Conservation (phyloP, 345 rosid genomes). For the Salix caprea region DNA sequence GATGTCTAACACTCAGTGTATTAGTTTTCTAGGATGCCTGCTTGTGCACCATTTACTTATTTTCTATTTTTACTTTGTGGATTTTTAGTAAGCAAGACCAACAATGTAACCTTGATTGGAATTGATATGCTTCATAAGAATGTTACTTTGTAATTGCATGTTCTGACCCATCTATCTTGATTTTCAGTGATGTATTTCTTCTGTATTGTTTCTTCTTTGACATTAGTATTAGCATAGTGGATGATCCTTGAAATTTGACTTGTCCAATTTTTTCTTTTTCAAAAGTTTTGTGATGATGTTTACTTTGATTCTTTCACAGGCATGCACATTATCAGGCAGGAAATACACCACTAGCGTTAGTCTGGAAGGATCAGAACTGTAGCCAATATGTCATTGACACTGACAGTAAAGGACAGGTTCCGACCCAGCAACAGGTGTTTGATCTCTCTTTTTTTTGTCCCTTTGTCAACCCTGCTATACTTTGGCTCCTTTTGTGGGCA, state of each 20-base stretch:
- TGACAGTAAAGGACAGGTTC: conserved; percentile 76
- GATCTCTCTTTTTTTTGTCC: conserved; percentile 3
- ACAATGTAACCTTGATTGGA: neutral
- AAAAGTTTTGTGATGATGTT: neutral
- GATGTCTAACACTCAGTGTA: neutral
- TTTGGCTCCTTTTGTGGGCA: neutral
- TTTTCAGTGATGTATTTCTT: neutral
- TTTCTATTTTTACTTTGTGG: neutral
- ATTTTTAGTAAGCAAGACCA: neutral
- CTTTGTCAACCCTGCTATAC: neutral
- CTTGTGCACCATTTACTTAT: neutral
- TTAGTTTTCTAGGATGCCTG: neutral
- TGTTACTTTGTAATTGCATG: neutral
- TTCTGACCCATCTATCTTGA: neutral
- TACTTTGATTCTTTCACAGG: conserved; percentile 37
- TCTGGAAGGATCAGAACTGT: conserved; percentile 92
- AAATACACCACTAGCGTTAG: conserved; percentile 84
- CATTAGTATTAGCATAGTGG: neutral
- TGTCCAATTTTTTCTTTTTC: neutral
- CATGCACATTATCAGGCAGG: conserved; percentile 89
- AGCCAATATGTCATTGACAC: conserved; percentile 95
- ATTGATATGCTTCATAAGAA: neutral
- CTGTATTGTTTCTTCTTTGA: neutral
- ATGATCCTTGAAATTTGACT: neutral
- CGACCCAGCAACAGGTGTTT: conserved; percentile 67